A percentile compares a stretch with the other conserved stretches of the same genome.
Evolutionary conservation across 495 filamentous ascomycete genomes (phyloP).

Genomic region (Aspergillus affinis): DNA sequence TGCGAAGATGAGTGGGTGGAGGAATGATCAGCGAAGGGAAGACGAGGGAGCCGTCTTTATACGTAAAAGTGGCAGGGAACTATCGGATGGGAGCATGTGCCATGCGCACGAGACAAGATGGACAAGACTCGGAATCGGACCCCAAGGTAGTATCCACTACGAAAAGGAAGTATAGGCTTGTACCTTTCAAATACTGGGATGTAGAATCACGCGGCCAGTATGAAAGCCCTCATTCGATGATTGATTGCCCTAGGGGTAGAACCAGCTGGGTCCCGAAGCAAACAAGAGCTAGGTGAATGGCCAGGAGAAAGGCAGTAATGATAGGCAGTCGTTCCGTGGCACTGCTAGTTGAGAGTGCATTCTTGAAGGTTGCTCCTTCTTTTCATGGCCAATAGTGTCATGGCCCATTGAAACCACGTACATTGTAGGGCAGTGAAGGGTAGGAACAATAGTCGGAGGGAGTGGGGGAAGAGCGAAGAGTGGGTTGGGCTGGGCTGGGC

Average conservation of each 20-base stretch:
- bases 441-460: too few species aligned
- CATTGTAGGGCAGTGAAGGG: not conserved
- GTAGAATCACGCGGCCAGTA: not conserved
- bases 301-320: not conserved
- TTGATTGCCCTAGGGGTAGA: not conserved
- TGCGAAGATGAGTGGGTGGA: not conserved
- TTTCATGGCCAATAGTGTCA: not conserved
- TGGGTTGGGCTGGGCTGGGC: not conserved
- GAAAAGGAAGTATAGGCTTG: not conserved
- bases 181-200: not conserved
- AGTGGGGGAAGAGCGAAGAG: not conserved
- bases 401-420: not conserved
- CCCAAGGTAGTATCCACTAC: conserved; percentile 5
- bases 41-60: conserved; percentile 12
- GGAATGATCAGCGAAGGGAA: conserved; percentile 1
- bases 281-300: not conserved
- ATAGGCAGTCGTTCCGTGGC: too few species aligned
- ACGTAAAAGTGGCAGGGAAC: conserved; percentile 2
- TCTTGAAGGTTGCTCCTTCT: not conserved
- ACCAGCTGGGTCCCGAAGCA: not conserved
- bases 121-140: not conserved
- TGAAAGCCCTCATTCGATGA: conserved; percentile 4
- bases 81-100: conserved; percentile 7
- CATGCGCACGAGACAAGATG: conserved; percentile 2
- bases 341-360: not conserved